Evolutionary conservation across 768 basidiomycete genomes (phyloP).

Genomic region (Cubamyces sp.): DNA sequence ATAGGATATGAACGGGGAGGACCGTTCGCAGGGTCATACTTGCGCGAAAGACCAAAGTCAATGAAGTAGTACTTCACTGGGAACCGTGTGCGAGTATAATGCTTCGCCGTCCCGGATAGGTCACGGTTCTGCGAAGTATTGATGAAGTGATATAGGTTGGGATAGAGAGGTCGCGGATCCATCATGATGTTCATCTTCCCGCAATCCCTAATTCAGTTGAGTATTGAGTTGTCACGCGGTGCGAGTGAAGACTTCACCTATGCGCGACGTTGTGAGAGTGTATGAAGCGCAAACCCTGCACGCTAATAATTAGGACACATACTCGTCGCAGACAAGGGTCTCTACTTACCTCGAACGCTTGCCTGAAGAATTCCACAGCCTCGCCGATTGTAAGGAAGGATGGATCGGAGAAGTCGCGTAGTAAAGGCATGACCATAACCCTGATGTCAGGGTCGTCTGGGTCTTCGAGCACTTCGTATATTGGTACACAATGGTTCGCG

Average conservation of each 20-base stretch:
- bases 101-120: slow-evolving; percentile 27
- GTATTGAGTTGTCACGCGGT: slow-evolving; percentile 29
- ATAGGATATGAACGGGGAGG: slow-evolving; percentile 36
- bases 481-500: slow-evolving; percentile 31
- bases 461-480: slow-evolving; percentile 27
- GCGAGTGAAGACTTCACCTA: slow-evolving; percentile 32
- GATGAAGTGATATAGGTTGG: slow-evolving; percentile 35
- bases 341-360: slow-evolving; percentile 39
- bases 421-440: slow-evolving; percentile 40
- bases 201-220: slow-evolving; percentile 32
- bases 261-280: slow-evolving; percentile 44
- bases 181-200: slow-evolving; percentile 33
- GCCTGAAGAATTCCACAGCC: slow-evolving; percentile 37
- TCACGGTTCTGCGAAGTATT: slow-evolving; percentile 32
- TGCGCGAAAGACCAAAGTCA: slow-evolving; percentile 42
- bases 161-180: slow-evolving; percentile 29
- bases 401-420: slow-evolving; percentile 36
- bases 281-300: slow-evolving; percentile 42
- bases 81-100: slow-evolving; percentile 35
- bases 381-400: slow-evolving; percentile 42
- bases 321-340: neutral
- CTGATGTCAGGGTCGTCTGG: slow-evolving; percentile 7
- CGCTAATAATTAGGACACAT: neutral
- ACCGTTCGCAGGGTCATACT: slow-evolving; percentile 33
- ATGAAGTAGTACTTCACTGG: slow-evolving; percentile 41